Evolutionary conservation across 768 basidiomycete species (phyloP).

Genomic region (Leccinellum albellum): DNA sequence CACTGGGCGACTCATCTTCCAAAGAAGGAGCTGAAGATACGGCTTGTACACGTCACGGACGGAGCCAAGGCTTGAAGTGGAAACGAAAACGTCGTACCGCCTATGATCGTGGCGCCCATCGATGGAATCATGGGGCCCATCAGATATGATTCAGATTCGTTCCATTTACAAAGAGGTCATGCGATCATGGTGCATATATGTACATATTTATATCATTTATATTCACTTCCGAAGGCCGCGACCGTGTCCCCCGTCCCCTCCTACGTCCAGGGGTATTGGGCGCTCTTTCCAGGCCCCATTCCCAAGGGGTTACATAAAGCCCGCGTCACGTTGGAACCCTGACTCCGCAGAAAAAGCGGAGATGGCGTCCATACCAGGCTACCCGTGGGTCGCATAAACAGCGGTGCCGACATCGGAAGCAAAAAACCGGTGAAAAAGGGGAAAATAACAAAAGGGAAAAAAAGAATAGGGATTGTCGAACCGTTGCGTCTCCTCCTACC

Average conservation of each 20-base stretch:
- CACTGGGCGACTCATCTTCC: neutral
- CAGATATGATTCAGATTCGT: neutral
- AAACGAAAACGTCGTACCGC: neutral
- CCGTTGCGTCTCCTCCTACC: neutral
- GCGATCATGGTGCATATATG: neutral
- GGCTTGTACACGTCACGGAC: neutral
- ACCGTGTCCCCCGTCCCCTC: too few species aligned
- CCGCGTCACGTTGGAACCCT: neutral
- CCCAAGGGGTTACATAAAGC: neutral
- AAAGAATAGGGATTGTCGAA: neutral
- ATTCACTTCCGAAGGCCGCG: too few species aligned
- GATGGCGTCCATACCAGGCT: neutral
- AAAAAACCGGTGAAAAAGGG: slow-evolving; percentile 1
- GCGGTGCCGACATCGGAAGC: slow-evolving; percentile 12
- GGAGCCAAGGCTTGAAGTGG: neutral
- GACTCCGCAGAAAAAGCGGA: neutral
- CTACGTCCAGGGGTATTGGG: too few species aligned
- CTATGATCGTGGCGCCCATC: neutral
- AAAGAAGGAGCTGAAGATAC: neutral
- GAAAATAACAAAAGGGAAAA: neutral
- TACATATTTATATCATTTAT: neutral
- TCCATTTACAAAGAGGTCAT: neutral
- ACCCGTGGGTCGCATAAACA: slow-evolving; percentile 10
- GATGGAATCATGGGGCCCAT: neutral
- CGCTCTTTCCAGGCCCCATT: neutral